Evolutionary conservation across 805 yeast genomes (phyloP), one percentile per base, ranked within the genome.

Genomic region (Saccharomycopsis selenospora): DNA sequence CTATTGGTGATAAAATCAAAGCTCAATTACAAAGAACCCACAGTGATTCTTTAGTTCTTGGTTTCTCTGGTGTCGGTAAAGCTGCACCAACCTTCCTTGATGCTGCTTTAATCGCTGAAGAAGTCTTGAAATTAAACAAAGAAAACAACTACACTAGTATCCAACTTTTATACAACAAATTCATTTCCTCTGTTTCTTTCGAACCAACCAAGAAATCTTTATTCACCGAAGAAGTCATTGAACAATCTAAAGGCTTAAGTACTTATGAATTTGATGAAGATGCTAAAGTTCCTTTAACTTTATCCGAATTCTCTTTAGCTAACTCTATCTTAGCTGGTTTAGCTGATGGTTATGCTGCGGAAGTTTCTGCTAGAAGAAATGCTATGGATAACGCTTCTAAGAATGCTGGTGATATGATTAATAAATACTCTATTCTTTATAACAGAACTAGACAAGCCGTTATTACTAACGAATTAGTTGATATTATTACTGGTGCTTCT

Each of bases 391-490:
- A 93, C 66, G 99, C 99, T 56, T 89, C 97, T 60, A 91, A 93
- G 93, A 91, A 91, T 68, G 99, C 99, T 56, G 96, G 95, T 74
- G 99, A 93, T 64, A 93, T 93, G 98, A 93, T 93, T 68, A 81
- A 79, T 74, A 84, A 79, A 67, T 91, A 86, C 85, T 85, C 98
- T 60, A 93, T 93, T 70, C 82, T 93, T 72, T 93, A 93, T 76
- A 93, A 93, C 90, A 91, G 99, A 81, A 85, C 97, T 65, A 88
- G 97, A 79, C 99, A 93, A 80, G 96, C 97, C 60, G 96, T 90
- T 66, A 91, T 91, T 66, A 90, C 98, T 72, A 93, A 93, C 81
- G 99, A 93, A 79, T 77, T 93, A 82, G 99, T 93, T 66, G 99
- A 93, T 75, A 93, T 93, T 66, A 91, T 93, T 71, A 93, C 99